Base-by-base conservation (phyloP, 1,284 basidiomycete genomes). In the Naganishia cerealis region DNA sequence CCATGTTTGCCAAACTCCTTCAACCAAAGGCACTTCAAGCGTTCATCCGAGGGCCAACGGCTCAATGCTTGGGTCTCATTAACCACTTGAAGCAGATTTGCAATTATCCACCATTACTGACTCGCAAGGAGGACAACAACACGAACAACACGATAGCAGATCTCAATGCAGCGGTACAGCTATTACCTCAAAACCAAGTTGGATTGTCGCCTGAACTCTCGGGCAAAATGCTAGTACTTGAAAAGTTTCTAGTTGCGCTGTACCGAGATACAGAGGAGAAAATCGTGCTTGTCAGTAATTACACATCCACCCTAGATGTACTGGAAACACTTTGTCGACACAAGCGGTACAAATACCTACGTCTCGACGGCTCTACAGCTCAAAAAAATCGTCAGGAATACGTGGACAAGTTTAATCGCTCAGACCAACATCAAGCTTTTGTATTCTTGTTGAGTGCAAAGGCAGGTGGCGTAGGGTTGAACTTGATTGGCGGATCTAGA, bases 381-480 rank as follows among this genome's bases (percentile, higher is more conserved):
- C 85, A 88, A 33, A 84, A 85, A 24, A 91, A 92, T 76, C 84
- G 94, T 50, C 91, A 94, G 75, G 52, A 74, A 29, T 67, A 76
- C 10, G 80, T 79, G 1, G 76, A 80, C 61, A 55, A 70, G 6
- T 81, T 82, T 74, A 81, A 81, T 50, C 65, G 73, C 15, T 70
- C 69, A 26, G 58, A 70, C 7, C 70, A 75, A 24, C 62, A 72
- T 6, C 70, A 77, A 10, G 76, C 76, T 69, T 83, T 97, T 76
- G 80, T 98, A 39, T 99, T 99, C 77, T 82, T 99, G 21, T 82
- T 99, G 56, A 96, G 93, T 75, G 90, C 93, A 12, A 98, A 98
- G 81, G 92, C 94, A 1, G 95, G 95, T 21, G 95, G 95, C 29
- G 91, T 94, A 21, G 95, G 95, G 1, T 85, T 99, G 65, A 99